phyloP scores from a whole-genome alignment of 2,329 filamentous ascomycete genomes.

The Alternaria arborescens region DNA sequence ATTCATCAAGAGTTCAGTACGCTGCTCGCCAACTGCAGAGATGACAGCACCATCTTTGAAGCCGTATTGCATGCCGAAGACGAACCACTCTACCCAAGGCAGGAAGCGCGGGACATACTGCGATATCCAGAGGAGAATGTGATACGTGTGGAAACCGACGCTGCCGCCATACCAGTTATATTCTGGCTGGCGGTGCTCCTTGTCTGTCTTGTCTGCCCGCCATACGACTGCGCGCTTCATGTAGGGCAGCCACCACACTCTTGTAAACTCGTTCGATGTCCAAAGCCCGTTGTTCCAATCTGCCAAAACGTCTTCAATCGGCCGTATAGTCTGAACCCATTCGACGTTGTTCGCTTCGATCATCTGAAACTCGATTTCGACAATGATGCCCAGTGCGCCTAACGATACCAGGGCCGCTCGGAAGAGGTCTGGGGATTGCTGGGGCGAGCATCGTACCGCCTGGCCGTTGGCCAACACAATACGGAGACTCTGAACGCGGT shows the following conservation, averaged over 20 bases:
- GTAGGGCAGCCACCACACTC: constrained; percentile 98
- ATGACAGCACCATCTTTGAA: constrained; percentile 75
- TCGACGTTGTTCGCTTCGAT: constrained; percentile 82
- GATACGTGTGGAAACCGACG: constrained; percentile 89
- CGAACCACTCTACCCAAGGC: constrained; percentile 93
- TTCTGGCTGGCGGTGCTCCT: constrained; percentile 66
- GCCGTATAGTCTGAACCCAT: constrained; percentile 83
- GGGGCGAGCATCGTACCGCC: constrained; percentile 72
- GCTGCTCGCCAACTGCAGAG: constrained; percentile 80
- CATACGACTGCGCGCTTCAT: constrained; percentile 87
- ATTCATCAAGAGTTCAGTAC: constrained; percentile 89
- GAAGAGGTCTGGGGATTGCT: constrained; percentile 80
- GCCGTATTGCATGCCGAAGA: constrained; percentile 97
- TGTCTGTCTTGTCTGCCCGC: constrained; percentile 80
- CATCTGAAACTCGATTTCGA: constrained; percentile 85
- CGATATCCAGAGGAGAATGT: constrained; percentile 83
- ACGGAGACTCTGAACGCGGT: constrained; percentile 76
- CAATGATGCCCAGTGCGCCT: constrained; percentile 89
- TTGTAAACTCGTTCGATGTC: constrained; percentile 85
- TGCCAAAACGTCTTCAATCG: constrained; percentile 72
- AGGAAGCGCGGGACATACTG: constrained; percentile 81
- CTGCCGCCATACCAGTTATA: constrained; percentile 81
- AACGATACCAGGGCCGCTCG: constrained; percentile 86
- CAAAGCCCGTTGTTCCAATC: constrained; percentile 80
- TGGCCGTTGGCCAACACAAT: constrained; percentile 85